phyloP scores from a whole-genome alignment of 2,329 filamentous ascomycete species.

The Fusarium drepaniforme region DNA sequence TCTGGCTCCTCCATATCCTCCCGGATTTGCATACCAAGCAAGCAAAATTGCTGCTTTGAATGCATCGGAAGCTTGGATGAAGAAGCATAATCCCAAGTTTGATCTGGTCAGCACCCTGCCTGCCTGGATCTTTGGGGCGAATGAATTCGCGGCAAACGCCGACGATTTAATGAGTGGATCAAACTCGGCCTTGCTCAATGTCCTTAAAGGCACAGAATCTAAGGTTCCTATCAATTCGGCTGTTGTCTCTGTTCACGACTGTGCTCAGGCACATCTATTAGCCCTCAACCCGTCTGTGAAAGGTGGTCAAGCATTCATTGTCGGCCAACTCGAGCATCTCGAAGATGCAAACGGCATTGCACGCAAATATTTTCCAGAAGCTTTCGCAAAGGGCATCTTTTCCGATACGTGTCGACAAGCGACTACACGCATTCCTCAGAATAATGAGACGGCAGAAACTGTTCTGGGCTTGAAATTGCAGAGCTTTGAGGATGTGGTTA shows the following conservation, averaged over 20 bases:
- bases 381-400: neutral
- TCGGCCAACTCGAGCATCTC: neutral
- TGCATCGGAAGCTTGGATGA: conserved; percentile 9
- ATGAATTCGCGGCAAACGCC: neutral
- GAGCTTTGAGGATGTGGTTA: neutral
- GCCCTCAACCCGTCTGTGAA: neutral
- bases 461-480: neutral
- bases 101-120: neutral
- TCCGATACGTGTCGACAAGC: neutral
- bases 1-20: neutral
- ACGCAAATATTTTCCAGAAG: neutral
- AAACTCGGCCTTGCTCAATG: neutral
- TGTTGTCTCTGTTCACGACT: conserved; percentile 5
- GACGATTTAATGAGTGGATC: neutral
- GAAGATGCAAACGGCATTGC: neutral
- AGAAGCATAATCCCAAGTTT: neutral
- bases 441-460: neutral
- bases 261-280: neutral
- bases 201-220: neutral
- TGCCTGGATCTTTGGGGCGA: conserved; percentile 4
- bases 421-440: neutral
- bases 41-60: conserved; percentile 14
- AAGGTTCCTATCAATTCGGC: neutral
- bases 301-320: neutral
- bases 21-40: neutral